Evolutionary conservation across 306 rosid species (phyloP).

Genomic region (Luffa aegyptiaca): DNA sequence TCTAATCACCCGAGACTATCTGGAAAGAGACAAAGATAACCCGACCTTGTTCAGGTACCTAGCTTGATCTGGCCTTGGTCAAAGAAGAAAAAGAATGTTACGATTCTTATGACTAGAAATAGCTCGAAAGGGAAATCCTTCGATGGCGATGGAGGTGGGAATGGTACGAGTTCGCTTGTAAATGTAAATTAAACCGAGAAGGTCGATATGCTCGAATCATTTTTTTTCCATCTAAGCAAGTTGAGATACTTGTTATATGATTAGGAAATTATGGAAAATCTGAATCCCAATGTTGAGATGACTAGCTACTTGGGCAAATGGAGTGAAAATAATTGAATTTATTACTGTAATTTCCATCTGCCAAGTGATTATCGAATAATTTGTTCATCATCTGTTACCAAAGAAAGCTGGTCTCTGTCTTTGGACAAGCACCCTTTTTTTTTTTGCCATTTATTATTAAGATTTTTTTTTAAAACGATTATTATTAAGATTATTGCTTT

Average conservation of each 20-base stretch:
- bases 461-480: background rate
- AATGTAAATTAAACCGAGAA: background rate
- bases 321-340: constrained; percentile 2
- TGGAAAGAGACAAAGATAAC: constrained; percentile 93
- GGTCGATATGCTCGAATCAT: background rate
- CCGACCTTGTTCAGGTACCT: constrained; percentile 72
- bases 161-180: background rate
- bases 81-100: constrained; percentile 4
- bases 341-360: background rate
- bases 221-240: background rate
- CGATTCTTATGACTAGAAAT: background rate
- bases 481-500: too few relatives aligned
- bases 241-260: background rate
- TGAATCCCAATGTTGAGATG: background rate
- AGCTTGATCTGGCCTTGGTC: constrained; percentile 40
- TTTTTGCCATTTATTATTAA: background rate
- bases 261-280: background rate
- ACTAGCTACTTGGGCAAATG: background rate
- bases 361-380: background rate
- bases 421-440: background rate
- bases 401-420: background rate
- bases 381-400: background rate
- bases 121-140: background rate
- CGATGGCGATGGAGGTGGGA: background rate
- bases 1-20: constrained; percentile 88